phyloP scores from a whole-genome alignment of 2,329 filamentous ascomycete species.

The Alternaria sp. region DNA sequence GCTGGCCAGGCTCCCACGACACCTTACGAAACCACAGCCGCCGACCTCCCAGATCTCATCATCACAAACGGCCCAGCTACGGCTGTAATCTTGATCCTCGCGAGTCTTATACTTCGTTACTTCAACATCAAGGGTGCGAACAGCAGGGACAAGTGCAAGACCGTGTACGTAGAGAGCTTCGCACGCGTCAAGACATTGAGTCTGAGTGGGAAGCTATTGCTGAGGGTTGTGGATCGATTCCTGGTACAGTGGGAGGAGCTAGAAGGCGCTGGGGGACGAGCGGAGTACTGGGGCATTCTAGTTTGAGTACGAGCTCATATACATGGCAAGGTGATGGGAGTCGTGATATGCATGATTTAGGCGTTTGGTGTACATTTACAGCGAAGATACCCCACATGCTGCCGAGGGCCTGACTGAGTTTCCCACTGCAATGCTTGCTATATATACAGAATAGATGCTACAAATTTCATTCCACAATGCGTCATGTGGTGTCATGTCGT shows the following conservation, averaged over 20 bases:
- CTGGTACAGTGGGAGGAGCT: conserved; percentile 81
- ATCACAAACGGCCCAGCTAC: conserved; percentile 90
- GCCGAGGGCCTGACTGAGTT: neutral
- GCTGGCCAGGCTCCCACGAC: conserved; percentile 14
- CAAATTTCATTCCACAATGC: conserved; percentile 10
- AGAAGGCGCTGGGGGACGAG: conserved; percentile 53
- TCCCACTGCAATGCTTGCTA: conserved; percentile 15
- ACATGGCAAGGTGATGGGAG: neutral
- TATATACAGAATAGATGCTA: conserved; percentile 36
- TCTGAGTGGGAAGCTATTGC: conserved; percentile 80
- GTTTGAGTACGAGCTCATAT: conserved; percentile 27
- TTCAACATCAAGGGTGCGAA: conserved; percentile 52
- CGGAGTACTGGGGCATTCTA: conserved; percentile 56
- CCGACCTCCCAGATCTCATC: conserved; percentile 74
- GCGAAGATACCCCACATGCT: conserved; percentile 20
- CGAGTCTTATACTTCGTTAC: conserved; percentile 64
- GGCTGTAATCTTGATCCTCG: conserved; percentile 76
- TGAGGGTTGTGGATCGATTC: conserved; percentile 76
- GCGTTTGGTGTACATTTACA: conserved; percentile 16
- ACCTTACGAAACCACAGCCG: conserved; percentile 24
- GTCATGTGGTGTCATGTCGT: neutral
- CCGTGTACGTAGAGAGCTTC: conserved; percentile 92
- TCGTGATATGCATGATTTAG: conserved; percentile 3
- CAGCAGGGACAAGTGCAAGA: conserved; percentile 66
- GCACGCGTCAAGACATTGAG: conserved; percentile 84